Evolutionary conservation across 768 basidiomycete genomes (phyloP), one percentile per base, ranked within the genome.

Genomic region (Lenzites betulinus): DNA sequence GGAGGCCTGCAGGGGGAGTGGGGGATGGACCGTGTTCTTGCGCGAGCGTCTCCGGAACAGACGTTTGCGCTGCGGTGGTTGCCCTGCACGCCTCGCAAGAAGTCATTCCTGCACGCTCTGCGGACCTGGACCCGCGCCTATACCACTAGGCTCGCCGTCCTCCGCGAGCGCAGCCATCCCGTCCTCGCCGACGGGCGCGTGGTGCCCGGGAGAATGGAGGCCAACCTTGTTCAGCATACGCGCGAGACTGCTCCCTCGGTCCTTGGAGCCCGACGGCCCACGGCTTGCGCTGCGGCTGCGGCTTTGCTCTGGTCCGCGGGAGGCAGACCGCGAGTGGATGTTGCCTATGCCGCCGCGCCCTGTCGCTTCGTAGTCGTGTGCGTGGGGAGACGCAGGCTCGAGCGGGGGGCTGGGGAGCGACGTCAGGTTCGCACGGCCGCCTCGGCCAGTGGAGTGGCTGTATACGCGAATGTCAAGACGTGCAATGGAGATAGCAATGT

Each of bases 361-460:
- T 3, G 77, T 72, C 6, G 78, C 78, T 60, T 77, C 79, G 49
- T 66, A 75, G 0, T 73, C 75, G 5, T 67, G 66, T 0, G 51
- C 11, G 47, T 59, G 54, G 2, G 53, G 36, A 23, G 36, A 39
- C 16, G 44, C 20, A 26, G 55, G 47, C 13, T 73, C 73, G 11
- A 50, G 53, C 16, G 59, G 53, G 12, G 73, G 75, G 47, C 57
- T 50, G 50, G 59, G 64, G 38, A 64, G 54, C 20, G 54, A 13
- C 6, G 80, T 82, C 22, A 89, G 66, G 63, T 90, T 90, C 2
- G 84, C 89, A 7, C 71, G 62, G n/a, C 89, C 88, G 36, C 89
- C 88, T 51, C 89, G 83, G 46, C 88, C 88, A 0, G 82, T 84
- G 4, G 87, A 88, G 69, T 89, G 86, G 15, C 85, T 86, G 54